Conservation (phyloP, 148 eudicot genomes). For the Chenopodium suecicum region DNA sequence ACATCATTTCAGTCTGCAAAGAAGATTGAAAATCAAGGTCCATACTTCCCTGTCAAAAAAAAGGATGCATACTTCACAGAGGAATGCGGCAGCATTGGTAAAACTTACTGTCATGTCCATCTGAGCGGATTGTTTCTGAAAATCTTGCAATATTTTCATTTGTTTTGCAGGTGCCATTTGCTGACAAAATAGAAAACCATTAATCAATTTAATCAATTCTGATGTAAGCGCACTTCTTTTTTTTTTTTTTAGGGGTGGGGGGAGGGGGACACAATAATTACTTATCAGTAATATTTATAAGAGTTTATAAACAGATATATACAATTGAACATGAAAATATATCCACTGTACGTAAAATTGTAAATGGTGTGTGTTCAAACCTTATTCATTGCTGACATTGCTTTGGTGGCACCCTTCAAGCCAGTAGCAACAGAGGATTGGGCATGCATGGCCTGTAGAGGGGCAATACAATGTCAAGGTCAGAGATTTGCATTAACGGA, state of each 20-base stretch:
- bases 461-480: neutral
- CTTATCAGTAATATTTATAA: neutral
- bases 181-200: conserved; percentile 33
- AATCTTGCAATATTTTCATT: conserved; percentile 66
- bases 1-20: conserved; percentile 93
- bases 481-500: neutral
- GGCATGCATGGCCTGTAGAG: conserved; percentile 83
- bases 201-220: neutral
- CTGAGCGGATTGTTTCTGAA: conserved; percentile 92
- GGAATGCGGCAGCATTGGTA: conserved; percentile 8
- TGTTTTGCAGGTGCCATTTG: conserved; percentile 96
- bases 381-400: conserved; percentile 96
- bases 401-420: conserved; percentile 90
- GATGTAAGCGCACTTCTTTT: neutral
- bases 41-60: neutral
- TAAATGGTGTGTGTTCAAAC: conserved; percentile 32
- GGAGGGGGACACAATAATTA: neutral
- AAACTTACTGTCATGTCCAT: conserved; percentile 95
- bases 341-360: neutral
- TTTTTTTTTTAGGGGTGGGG: neutral
- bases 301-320: neutral
- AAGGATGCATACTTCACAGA: conserved; percentile 5
- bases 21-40: neutral
- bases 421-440: conserved; percentile 92
- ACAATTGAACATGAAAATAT: neutral